A percentile compares a stretch with the other conserved stretches of the same genome.
Evolutionary conservation across 768 basidiomycete genomes (phyloP).

Genomic region (Basidioascus undulatus): DNA sequence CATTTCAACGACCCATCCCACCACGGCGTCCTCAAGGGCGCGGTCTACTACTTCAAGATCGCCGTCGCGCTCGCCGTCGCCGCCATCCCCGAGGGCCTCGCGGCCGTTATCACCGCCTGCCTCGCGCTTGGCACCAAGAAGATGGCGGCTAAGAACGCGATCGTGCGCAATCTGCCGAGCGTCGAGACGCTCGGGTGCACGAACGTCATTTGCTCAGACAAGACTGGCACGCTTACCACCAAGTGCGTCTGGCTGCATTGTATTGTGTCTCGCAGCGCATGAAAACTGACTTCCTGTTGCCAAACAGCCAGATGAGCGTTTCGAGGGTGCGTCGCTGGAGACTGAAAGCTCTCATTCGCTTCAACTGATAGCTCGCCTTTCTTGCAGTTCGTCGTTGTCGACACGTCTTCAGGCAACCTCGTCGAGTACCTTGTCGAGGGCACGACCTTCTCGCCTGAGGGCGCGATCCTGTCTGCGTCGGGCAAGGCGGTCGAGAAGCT

Average conservation of each 20-base stretch:
- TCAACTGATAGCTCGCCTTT: not conserved
- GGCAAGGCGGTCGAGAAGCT: conserved; percentile 25
- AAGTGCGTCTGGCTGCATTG: too few relatives aligned
- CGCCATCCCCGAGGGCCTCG: conserved; percentile 94
- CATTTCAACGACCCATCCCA: conserved; percentile 93
- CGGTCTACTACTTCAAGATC: conserved; percentile 98
- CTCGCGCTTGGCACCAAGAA: conserved; percentile 91
- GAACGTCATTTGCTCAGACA: conserved; percentile 96
- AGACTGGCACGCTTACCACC: conserved; percentile 40
- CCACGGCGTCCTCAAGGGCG: conserved; percentile 70
- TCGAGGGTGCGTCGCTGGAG: conserved; percentile 34
- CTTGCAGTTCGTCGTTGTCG: conserved; percentile 47
- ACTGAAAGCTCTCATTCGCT: too few relatives aligned
- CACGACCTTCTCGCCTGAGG: conserved; percentile 70
- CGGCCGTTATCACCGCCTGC: conserved; percentile 93
- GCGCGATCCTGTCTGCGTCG: conserved; percentile 40
- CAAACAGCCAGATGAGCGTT: conserved; percentile 93
- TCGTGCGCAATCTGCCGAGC: conserved; percentile 82
- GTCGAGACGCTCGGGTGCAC: conserved; percentile 96
- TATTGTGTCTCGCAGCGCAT: not conserved
- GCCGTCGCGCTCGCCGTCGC: conserved; percentile 97
- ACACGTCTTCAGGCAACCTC: conserved; percentile 27
- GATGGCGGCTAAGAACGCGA: conserved; percentile 97
- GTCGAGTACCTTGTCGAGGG: conserved; percentile 66
- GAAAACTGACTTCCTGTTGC: conserved; percentile 6